Evolutionary conservation across 1,284 basidiomycete species (phyloP), one percentile per base, ranked within the genome.

Genomic region (Fomitopsis schrenkii): DNA sequence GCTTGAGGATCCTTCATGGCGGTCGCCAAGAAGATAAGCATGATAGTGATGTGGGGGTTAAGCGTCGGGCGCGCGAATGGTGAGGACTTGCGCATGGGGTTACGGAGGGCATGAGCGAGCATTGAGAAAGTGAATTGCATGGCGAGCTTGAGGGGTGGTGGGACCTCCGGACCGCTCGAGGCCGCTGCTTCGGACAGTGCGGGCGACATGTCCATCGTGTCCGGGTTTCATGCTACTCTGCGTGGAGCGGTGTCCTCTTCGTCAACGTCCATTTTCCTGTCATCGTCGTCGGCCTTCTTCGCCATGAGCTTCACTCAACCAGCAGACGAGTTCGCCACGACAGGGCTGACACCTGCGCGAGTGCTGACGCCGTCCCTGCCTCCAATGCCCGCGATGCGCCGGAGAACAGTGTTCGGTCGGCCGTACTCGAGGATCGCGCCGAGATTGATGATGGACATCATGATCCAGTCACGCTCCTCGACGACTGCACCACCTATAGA

Each of bases 351-450:
- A 55, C 60, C 60, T 9, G 67, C 60, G 26, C 67, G 59, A 15
- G 65, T 62, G n/a, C 62, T 63, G 59, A 64, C 63, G n/a, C 66
- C 60, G 22, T 67, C 68, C 2, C 66, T 61, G 8, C 77, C 75
- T 26, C 72, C 75, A 15, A 80, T 69, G 26, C 76, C 80, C 44
- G 83, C 80, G 35, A 81, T 79, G 62, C 83, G 87, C 59, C 86
- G 82, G 38, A 98, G 77, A 2, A 94, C 74, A 3, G 93, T 88
- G 12, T 81, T 83, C 1, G 87, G 81, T n/a, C 87, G 81, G 33
- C 96, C 95, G 68, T 96, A 98, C 75, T 98, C 95, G 66, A 98
- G 79, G 14, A 97, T 74, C 0, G 91, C 84, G 4, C 86, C 83
- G 19, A 98, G n/a, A n/a, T n/a, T n/a, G n/a, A n/a, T n/a, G n/a